Evolutionary conservation across 2,329 filamentous ascomycete genomes (phyloP).

Genomic region (Mycosphaerella sp.): DNA sequence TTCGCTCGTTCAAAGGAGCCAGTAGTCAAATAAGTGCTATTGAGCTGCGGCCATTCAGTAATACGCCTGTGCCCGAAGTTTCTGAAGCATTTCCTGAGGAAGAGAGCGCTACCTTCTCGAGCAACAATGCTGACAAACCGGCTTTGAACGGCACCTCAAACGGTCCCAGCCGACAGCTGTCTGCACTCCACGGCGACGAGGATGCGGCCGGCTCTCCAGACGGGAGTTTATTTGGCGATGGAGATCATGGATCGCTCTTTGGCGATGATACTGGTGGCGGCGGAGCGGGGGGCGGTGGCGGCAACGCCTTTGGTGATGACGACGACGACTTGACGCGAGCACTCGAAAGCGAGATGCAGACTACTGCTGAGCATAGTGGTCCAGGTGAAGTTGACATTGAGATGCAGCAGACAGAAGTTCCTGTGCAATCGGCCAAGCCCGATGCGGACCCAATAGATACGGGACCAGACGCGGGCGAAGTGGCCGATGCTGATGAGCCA

Average conservation of each 20-base stretch:
- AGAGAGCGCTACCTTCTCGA: constrained; percentile 59
- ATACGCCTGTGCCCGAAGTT: constrained; percentile 66
- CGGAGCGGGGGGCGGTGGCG: constrained; percentile 48
- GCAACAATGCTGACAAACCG: constrained; percentile 61
- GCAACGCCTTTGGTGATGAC: constrained; percentile 63
- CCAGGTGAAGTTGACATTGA: constrained; percentile 33
- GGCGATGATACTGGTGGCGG: constrained; percentile 56
- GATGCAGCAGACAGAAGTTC: constrained; percentile 41
- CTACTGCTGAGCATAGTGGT: constrained; percentile 30
- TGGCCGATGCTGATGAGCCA: neutral
- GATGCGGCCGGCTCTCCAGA: constrained; percentile 60
- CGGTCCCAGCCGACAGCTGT: constrained; percentile 18
- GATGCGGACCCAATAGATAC: constrained; percentile 2
- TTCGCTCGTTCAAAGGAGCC: constrained; percentile 67
- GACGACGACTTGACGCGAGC: constrained; percentile 75
- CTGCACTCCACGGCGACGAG: constrained; percentile 38
- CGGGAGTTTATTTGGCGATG: constrained; percentile 78
- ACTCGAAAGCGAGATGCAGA: constrained; percentile 52
- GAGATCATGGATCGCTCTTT: constrained; percentile 68
- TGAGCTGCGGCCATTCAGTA: constrained; percentile 73
- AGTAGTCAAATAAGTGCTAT: constrained; percentile 82
- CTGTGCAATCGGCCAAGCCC: constrained; percentile 32
- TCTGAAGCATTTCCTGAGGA: constrained; percentile 57
- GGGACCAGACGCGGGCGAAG: neutral
- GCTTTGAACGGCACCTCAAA: constrained; percentile 50